These are phyloP conservation scores for Saturnispora hagleri DNA, from an alignment of 805 yeast genomes.

Conservation along the genomic window DNA sequence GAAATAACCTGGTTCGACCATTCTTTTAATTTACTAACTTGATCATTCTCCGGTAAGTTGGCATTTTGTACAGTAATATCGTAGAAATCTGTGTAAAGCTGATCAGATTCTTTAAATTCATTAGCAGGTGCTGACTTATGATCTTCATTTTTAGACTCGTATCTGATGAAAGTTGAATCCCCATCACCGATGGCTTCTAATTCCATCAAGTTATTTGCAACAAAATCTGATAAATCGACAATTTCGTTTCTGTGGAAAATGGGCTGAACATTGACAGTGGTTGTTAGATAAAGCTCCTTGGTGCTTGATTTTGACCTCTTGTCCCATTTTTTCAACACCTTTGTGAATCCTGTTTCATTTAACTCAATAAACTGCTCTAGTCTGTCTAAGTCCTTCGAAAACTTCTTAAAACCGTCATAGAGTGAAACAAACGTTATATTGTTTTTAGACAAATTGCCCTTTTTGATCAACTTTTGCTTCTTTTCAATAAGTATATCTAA, in stretches of 20 bases:
- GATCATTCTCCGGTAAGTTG: constrained; percentile 29
- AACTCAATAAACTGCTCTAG: constrained; percentile 90
- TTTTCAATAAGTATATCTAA: constrained; percentile 69
- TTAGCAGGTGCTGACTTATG: not conserved
- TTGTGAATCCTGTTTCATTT: constrained; percentile 92
- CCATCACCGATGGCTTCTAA: constrained; percentile 58
- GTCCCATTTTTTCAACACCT: constrained; percentile 96
- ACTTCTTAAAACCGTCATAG: constrained; percentile 82
- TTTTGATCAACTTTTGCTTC: constrained; percentile 32
- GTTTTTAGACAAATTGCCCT: constrained; percentile 45
- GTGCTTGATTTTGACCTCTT: constrained; percentile 92
- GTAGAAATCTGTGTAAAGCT: constrained; percentile 59
- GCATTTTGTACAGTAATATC: constrained; percentile 29
- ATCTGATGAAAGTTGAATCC: constrained; percentile 22
- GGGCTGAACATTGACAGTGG: constrained; percentile 95
- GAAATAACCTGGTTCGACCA: constrained; percentile 37
- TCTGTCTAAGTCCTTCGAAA: constrained; percentile 79
- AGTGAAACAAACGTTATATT: constrained; percentile 74
- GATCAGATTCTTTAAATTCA: constrained; percentile 38
- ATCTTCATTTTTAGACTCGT: constrained; percentile 14
- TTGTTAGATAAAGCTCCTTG: constrained; percentile 79
- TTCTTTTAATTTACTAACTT: constrained; percentile 22
- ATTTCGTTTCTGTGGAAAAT: constrained; percentile 87
- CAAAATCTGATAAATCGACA: constrained; percentile 71
- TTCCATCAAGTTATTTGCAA: constrained; percentile 59